These are phyloP conservation scores for Cladosporium sp. DNA, from an alignment of 2,329 filamentous ascomycete genomes.

Conservation along the genomic window DNA sequence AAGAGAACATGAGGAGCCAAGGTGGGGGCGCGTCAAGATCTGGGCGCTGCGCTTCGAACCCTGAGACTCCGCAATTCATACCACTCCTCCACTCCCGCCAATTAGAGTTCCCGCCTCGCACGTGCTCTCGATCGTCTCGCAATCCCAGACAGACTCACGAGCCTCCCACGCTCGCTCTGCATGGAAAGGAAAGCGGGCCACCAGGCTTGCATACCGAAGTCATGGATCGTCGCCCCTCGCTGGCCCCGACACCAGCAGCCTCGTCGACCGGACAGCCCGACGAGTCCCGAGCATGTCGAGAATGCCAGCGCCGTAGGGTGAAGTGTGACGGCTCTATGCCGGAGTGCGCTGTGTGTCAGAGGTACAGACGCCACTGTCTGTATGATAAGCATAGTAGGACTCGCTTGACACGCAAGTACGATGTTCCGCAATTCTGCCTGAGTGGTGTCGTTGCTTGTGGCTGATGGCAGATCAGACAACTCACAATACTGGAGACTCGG, in stretches of 20 bases:
- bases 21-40: neutral
- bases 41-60: neutral
- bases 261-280: neutral
- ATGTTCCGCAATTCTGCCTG: neutral
- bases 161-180: neutral
- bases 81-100: neutral
- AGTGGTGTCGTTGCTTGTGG: neutral
- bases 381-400: conserved; percentile 11
- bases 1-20: neutral
- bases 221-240: neutral
- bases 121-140: neutral
- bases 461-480: neutral
- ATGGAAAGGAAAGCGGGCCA: neutral
- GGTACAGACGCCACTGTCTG: conserved; percentile 12
- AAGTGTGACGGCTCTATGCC: conserved; percentile 8
- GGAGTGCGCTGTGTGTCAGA: conserved; percentile 5
- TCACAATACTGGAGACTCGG: conserved; percentile 5
- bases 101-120: neutral
- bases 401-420: conserved; percentile 10
- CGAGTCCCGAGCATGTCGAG: conserved; percentile 2
- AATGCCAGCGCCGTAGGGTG: conserved; percentile 10
- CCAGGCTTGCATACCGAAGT: neutral
- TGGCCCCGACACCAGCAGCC: conserved; percentile 1
- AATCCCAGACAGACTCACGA: neutral
- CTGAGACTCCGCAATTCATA: neutral